Evolutionary conservation across 192 early-diverging fungal species (phyloP), one percentile per base, ranked within the genome.

Genomic region (Dispira simplex): DNA sequence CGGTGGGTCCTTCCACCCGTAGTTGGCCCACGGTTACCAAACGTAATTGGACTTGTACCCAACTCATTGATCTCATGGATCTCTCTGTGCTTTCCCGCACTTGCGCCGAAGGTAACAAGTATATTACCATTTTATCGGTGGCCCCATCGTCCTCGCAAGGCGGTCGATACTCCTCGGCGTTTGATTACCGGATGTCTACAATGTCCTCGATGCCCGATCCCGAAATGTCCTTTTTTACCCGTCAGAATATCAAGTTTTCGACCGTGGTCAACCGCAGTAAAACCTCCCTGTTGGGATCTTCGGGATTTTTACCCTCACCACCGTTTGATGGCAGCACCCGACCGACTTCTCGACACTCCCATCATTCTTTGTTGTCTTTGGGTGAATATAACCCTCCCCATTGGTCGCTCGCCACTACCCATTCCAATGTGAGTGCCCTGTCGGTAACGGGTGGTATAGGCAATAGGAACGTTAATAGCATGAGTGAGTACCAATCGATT

Each of bases 51-150:
- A 21, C 28, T 20, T 62, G 59, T 45, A 39, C n/a, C 11, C 59
- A 10, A n/a, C 44, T 46, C 14, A 44, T 62, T 32, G 59, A 62
- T n/a, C 25, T 62, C 20, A 62, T 45, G n/a, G 59, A 62, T 9
- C 44, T 62, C 16, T 44, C 59, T 20, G 59, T 62, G 44, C 12
- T 62, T 3, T n/a, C 25, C 39, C 59, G 46, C 20, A 46, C 59
- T 12, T 62, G 59, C 28, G 59, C 46, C 13, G 59, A 62, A 20
- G 59, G 59, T 11, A 62, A 62, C 59, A 62, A 62, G 23, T 39
- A 62, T 45, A 45, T 62, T 14, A 62, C 59, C 44, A 62, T 62
- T n/a, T 21, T 62, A n/a, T 44, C 59, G 11, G 20, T 62, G 16
- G 59, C 16, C 4, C 44, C 20, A 6, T 11, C 26, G 9, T 21